phyloP scores from a whole-genome alignment of 2,329 filamentous ascomycete species.

The Paraphoma sp. region DNA sequence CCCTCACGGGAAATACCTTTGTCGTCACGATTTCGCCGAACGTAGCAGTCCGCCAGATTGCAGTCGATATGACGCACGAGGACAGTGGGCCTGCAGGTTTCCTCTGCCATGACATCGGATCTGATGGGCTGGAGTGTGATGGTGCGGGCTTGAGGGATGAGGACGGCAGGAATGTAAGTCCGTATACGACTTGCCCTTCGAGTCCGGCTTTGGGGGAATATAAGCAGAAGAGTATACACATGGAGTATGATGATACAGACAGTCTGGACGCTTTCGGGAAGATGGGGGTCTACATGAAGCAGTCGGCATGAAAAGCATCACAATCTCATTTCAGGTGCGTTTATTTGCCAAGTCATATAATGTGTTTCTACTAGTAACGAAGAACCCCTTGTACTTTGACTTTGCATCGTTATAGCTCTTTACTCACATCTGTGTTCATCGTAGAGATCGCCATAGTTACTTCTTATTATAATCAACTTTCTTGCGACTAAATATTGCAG shows the following conservation, averaged over 20 bases:
- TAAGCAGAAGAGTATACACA: background rate
- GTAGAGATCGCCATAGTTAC: too few species aligned
- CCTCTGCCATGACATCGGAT: background rate
- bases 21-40: slow-evolving; percentile 1
- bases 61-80: slow-evolving; percentile 2
- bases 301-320: too few species aligned
- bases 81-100: slow-evolving; percentile 1
- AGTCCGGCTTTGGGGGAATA: background rate
- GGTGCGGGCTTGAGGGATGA: background rate
- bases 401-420: too few species aligned
- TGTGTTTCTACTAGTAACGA: too few species aligned
- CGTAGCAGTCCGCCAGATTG: slow-evolving; percentile 3
- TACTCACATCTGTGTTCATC: too few species aligned
- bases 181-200: background rate
- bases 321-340: too few species aligned
- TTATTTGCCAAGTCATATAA: too few species aligned
- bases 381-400: too few species aligned
- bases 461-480: too few species aligned
- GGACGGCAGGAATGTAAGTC: background rate
- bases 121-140: background rate
- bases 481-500: too few species aligned
- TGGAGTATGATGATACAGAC: background rate
- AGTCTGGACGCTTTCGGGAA: background rate
- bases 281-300: background rate
- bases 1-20: slow-evolving; percentile 5